Conservation (phyloP, 2,329 filamentous ascomycete species). For the Pseudogymnoascus sp. region DNA sequence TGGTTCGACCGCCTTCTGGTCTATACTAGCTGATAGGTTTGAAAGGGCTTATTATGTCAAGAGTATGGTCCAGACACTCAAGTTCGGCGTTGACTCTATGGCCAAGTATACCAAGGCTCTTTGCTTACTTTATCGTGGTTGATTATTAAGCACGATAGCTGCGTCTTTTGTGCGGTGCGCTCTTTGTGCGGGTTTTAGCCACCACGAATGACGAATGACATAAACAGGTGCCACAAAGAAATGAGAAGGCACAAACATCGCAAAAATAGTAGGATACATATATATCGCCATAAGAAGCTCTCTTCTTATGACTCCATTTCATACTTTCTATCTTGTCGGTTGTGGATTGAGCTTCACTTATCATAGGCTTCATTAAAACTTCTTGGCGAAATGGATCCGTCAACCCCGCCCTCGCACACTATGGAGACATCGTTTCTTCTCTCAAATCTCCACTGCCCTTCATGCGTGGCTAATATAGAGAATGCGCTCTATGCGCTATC, state of each 20-base stretch:
- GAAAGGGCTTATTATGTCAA: background rate
- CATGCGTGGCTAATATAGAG: constrained; percentile 60
- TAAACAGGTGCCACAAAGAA: constrained; percentile 8
- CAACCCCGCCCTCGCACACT: constrained; percentile 26
- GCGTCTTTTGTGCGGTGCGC: constrained; percentile 4
- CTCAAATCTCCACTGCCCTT: constrained; percentile 69
- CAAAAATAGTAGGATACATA: background rate
- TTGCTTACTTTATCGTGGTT: background rate
- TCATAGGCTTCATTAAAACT: constrained; percentile 1
- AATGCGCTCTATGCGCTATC: constrained; percentile 42
- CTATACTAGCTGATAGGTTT: background rate
- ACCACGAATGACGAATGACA: background rate
- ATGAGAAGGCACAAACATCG: constrained; percentile 4
- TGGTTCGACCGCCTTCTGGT: background rate
- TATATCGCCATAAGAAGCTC: constrained; percentile 1
- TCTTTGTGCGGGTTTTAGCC: constrained; percentile 1
- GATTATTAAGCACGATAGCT: constrained; percentile 1
- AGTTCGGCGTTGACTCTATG: background rate
- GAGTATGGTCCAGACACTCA: background rate
- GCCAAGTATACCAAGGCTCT: background rate
- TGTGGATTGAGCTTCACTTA: background rate
- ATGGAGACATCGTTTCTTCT: constrained; percentile 45
- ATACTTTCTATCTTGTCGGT: background rate
- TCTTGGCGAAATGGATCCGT: constrained; percentile 4
- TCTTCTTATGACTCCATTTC: constrained; percentile 1